These are phyloP conservation scores for Inga oerstediana DNA, from an alignment of 306 rosid species.

Conservation along the genomic window DNA sequence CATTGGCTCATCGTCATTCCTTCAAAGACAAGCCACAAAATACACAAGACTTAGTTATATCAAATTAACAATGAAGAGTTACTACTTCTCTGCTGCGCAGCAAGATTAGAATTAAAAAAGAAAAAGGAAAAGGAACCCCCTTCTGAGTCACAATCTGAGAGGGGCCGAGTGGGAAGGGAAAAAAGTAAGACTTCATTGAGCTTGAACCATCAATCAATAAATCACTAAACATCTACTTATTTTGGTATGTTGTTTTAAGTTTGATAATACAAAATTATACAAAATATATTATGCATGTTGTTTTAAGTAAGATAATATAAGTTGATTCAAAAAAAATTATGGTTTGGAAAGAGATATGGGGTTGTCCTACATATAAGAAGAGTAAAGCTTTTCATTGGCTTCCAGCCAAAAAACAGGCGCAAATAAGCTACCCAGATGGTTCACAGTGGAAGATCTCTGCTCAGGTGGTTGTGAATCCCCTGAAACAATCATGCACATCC, in stretches of 20 bases:
- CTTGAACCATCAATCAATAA: neutral
- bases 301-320: neutral
- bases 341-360: neutral
- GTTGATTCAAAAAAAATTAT: neutral
- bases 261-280: too few species aligned
- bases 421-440: neutral
- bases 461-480: neutral
- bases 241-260: neutral
- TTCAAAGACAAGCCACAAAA: neutral
- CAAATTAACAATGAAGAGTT: neutral
- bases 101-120: neutral
- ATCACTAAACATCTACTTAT: neutral
- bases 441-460: neutral
- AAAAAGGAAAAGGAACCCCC: neutral
- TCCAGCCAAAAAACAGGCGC: neutral
- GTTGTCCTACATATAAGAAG: neutral
- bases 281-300: neutral
- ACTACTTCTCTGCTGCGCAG: neutral
- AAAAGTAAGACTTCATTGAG: neutral
- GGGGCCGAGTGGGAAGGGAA: neutral
- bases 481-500: neutral
- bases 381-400: neutral
- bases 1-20: neutral
- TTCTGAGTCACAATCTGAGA: neutral
- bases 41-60: slow-evolving; percentile 4